These are phyloP conservation scores for Salix purpurea DNA, from an alignment of 345 rosid genomes.

Conservation along the genomic window DNA sequence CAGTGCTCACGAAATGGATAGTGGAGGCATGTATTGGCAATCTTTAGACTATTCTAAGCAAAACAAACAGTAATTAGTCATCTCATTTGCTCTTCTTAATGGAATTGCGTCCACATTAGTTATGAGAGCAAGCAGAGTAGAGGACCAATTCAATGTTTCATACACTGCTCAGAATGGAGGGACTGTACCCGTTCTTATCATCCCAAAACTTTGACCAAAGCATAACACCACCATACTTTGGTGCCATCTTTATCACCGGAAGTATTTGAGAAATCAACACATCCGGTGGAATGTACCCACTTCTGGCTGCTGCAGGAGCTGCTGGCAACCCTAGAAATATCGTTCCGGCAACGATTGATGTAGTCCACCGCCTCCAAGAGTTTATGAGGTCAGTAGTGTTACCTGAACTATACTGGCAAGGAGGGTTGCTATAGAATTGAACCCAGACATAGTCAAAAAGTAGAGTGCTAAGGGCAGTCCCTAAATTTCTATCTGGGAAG, in stretches of 20 bases:
- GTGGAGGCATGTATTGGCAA: background rate
- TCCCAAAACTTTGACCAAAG: conserved; percentile 37
- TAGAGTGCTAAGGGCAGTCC: conserved; percentile 24
- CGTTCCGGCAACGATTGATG: background rate
- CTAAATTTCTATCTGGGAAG: conserved; percentile 20
- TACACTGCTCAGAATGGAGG: conserved; percentile 9
- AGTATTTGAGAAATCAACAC: conserved; percentile 24
- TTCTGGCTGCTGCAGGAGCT: conserved; percentile 28
- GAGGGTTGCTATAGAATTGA: conserved; percentile 30
- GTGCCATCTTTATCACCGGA: conserved; percentile 24
- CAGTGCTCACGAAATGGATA: background rate
- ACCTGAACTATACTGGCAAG: conserved; percentile 24
- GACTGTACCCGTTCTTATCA: conserved; percentile 24
- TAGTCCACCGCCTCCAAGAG: conserved; percentile 32
- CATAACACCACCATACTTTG: conserved; percentile 36
- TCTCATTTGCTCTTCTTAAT: background rate
- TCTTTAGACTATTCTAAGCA: background rate
- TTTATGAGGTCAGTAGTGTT: conserved; percentile 8
- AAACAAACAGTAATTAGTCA: background rate
- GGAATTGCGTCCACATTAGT: background rate
- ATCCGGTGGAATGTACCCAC: conserved; percentile 27
- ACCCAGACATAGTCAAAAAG: conserved; percentile 31
- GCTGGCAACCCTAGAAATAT: conserved; percentile 35
- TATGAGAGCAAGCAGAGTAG: background rate
- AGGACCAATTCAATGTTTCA: background rate